Base-by-base conservation (phyloP, 2,329 filamentous ascomycete species). In the Xylariaceae sp. region DNA sequence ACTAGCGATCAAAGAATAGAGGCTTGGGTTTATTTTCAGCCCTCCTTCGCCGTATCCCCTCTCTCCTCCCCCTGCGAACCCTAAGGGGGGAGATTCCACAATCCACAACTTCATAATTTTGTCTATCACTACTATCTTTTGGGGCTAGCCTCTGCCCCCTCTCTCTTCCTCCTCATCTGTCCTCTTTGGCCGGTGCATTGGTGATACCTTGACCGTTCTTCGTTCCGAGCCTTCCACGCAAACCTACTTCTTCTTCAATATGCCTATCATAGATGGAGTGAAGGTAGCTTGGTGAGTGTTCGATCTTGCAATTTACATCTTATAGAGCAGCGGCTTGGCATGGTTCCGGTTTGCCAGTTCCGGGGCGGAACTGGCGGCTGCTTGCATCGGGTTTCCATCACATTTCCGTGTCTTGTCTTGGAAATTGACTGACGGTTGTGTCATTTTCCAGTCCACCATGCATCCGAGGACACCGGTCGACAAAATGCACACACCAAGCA, bases 381-480 rank as follows among this genome's bases (percentile, higher is more conserved):
- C 35, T 48, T 50, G 30, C 51, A n/a, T 44, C 23, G 23, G 51
- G 34, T 9, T 35, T 58, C 30, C 44, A 7, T 34, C 39, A 50
- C 17, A 45, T 54, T 50, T n/a, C 47, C 17, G 6, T 39, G 50
- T 47, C n/a, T 45, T 18, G 53, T 44, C n/a, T 23, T 42, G 53
- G 9, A 47, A 56, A 68, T 58, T 67, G 58, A 56, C 61, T 45
- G 13, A 23, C 15, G 42, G 37, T 53, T 59, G 50, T 52, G 58
- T 17, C 37, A 39, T 53, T 13, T 51, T 65, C 42, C 67, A 90
- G 87, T 74, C 84, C 84, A 78, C 87, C 87, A 69, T 90, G 88
- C 72, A 90, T 90, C 67, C 85, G 87, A 69, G 88, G 88, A 58
- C 88, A 90, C 73, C 85, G 88, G 67, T 90, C 88, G 35, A 89